Evolutionary conservation across 176 grass and related monocot genomes (phyloP), one percentile per base, ranked within the genome.

Genomic region (Aegilops sharonensis): DNA sequence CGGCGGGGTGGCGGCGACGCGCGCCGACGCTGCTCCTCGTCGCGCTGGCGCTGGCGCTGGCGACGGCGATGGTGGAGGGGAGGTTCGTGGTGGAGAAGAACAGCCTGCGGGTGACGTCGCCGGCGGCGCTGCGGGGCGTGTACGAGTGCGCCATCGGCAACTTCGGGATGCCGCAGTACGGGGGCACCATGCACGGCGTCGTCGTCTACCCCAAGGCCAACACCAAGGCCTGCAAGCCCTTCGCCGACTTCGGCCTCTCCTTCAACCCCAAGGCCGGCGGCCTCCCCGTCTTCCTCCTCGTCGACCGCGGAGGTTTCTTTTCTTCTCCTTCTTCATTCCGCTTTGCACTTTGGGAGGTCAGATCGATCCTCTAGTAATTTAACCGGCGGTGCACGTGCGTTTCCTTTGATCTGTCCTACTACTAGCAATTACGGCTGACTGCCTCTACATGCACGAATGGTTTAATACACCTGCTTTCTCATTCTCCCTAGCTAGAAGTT

Each of bases 21-120:
- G 32, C 54, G 47, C 47, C 3, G 40, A 2, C 2, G 18, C 18
- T 60, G 1, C 34, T 11, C 0, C 72, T 85, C 5, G 11, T 11
- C 14, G 5, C 50, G 62, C 3, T 3, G 63, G 21, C 1, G 23
- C 2, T 70, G 48, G 27, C 61, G 59, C 11, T 72, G n/a, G 10
- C 21, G 83, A 47, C 60, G 9, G 40, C 0, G 31, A 13, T 4
- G 62, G 86, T 75, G 80, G 79, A 66, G 47, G 95, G 72, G 31
- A 90, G 89, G 83, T 97, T 97, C 90, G 85, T 92, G 29, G 95
- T 97, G 78, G 95, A 97, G 95, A 97, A 97, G 84, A 97, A 94
- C 79, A 97, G 88, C 84, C 89, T 97, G 63, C 86, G 90, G 79
- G 84, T 97, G 20, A 97, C 88, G 60, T 97, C 95, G 12, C 95